Percentiles rank a stretch among this genome's conserved stretches.
Conservation (phyloP, 129 eudicot species). For the Chrysanthemum lavandulifolium region DNA sequence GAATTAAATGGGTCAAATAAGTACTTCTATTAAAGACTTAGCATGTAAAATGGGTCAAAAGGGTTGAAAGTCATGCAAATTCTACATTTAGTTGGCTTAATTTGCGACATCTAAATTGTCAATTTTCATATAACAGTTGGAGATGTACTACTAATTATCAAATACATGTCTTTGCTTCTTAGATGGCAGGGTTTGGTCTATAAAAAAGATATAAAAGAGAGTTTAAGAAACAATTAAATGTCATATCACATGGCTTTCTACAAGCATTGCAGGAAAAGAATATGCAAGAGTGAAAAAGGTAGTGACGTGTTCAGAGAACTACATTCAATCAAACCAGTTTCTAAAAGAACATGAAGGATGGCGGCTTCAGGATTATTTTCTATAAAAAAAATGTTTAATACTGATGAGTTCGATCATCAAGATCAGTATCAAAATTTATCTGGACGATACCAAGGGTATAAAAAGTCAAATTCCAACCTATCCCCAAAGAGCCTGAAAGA, state of each 20-base stretch:
- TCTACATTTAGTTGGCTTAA: too few relatives aligned
- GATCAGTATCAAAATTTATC: slow-evolving; percentile 32
- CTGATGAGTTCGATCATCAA: slow-evolving; percentile 27
- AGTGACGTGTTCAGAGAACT: slow-evolving; percentile 35
- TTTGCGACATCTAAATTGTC: too few relatives aligned
- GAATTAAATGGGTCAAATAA: too few relatives aligned
- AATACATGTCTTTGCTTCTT: slow-evolving; percentile 17
- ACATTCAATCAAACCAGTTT: slow-evolving; percentile 54
- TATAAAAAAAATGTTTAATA: slow-evolving; percentile 31
- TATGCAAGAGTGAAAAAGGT: slow-evolving; percentile 40
- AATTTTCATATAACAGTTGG: not conserved
- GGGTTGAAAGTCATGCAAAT: too few relatives aligned
- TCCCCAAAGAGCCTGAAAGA: too few relatives aligned
- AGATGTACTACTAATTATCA: not conserved
- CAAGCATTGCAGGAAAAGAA: slow-evolving; percentile 39
- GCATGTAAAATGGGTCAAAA: too few relatives aligned
- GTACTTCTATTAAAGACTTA: too few relatives aligned
- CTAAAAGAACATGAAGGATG: slow-evolving; percentile 73
- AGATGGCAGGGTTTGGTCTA: slow-evolving; percentile 86
- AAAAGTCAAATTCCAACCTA: too few relatives aligned
- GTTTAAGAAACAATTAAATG: slow-evolving; percentile 56
- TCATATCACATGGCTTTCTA: slow-evolving; percentile 46
- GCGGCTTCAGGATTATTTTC: slow-evolving; percentile 37
- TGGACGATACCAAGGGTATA: too few relatives aligned
- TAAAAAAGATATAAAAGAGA: slow-evolving; percentile 57